Evolutionary conservation across 2,329 filamentous ascomycete genomes (phyloP).

Genomic region (Chaetomiaceae sp.): DNA sequence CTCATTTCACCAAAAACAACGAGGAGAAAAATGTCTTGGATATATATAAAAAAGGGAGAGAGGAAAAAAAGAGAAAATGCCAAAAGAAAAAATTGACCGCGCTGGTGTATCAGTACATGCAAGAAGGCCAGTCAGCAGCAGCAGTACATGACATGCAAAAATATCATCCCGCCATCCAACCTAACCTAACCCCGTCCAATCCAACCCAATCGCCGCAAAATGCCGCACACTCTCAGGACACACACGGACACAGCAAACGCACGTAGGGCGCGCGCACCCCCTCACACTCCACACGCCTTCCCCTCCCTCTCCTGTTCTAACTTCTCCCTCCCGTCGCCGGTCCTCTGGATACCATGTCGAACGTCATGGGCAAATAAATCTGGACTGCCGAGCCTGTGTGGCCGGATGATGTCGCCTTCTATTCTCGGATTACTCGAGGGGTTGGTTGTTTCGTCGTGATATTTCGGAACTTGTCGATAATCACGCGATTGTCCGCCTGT

Average conservation of each 20-base stretch:
- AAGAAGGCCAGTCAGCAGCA: neutral
- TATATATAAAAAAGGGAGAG: neutral
- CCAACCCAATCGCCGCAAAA: neutral
- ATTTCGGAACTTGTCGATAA: no score
- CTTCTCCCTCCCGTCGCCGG: no score
- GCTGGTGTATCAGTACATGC: constrained; percentile 1
- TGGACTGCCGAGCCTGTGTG: neutral
- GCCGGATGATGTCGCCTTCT: neutral
- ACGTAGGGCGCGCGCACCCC: neutral
- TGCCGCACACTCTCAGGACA: neutral
- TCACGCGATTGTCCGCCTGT: no score
- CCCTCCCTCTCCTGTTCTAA: no score
- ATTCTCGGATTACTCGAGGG: neutral
- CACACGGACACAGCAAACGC: neutral
- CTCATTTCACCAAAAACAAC: no score
- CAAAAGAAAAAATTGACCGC: neutral
- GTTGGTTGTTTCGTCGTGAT: no score
- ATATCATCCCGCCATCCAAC: neutral
- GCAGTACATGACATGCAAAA: neutral
- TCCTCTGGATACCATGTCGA: neutral
- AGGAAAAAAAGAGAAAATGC: neutral
- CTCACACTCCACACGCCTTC: no score
- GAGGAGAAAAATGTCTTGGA: no score
- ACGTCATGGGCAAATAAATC: neutral
- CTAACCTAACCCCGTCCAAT: no score